A percentile compares a stretch with the other conserved stretches of the same genome.
Conservation (phyloP, 176 grass and related monocot species). For the Leersia perrieri region DNA sequence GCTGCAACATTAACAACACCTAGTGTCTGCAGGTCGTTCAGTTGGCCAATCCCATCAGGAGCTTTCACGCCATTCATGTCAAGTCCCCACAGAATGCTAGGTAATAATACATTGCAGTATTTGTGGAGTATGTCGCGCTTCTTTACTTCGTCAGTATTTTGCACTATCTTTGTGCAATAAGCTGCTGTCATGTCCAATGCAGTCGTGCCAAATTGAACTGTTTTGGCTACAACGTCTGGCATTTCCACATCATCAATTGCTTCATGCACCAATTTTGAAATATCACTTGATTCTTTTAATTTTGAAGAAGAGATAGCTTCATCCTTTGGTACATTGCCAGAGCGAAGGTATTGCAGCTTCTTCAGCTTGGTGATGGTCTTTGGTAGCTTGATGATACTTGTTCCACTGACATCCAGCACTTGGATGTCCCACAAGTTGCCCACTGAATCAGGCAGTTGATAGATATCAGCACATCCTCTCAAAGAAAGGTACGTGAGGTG, state of each 20-base stretch:
- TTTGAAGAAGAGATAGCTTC: neutral
- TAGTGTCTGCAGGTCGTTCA: neutral
- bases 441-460: neutral
- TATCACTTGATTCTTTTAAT: neutral
- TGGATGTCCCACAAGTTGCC: neutral
- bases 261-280: neutral
- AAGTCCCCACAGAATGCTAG: neutral
- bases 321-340: neutral
- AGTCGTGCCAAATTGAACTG: too few species aligned
- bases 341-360: neutral
- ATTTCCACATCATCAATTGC: neutral
- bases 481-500: neutral
- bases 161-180: too few species aligned
- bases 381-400: neutral
- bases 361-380: neutral
- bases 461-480: neutral
- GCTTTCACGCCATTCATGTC: neutral
- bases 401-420: neutral
- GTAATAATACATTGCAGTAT: neutral
- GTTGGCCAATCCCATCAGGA: neutral
- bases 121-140: neutral
- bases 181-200: too few species aligned
- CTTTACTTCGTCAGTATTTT: neutral
- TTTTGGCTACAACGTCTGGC: neutral
- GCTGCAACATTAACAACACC: neutral